phyloP scores from a whole-genome alignment of 129 eudicot genomes.

The Saposhnikovia divaricata region DNA sequence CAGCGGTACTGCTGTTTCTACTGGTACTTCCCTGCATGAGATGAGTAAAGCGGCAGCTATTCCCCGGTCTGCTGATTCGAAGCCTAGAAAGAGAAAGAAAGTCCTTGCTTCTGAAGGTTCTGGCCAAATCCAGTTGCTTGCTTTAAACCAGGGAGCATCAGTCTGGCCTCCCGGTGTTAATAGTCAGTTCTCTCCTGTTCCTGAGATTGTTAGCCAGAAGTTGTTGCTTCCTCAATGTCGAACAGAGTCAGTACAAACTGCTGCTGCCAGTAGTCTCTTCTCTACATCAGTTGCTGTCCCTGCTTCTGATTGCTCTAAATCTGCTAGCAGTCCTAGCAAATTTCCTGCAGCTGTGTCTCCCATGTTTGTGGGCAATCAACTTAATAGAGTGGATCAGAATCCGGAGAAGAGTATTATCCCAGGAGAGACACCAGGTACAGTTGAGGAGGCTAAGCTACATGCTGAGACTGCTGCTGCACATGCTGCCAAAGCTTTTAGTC shows the following conservation, averaged over 20 bases:
- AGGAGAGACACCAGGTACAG: slow-evolving; percentile 43
- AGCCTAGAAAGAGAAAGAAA: slow-evolving; percentile 80
- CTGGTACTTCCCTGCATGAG: slow-evolving; percentile 28
- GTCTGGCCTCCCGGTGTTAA: slow-evolving; percentile 13
- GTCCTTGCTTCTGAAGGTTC: slow-evolving; percentile 29
- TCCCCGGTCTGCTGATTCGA: slow-evolving; percentile 44
- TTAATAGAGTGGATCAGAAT: slow-evolving; percentile 22
- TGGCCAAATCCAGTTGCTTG: slow-evolving; percentile 22
- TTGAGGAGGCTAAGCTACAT: slow-evolving; percentile 72
- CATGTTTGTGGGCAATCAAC: slow-evolving; percentile 19
- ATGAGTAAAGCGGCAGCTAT: slow-evolving; percentile 25
- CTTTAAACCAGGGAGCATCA: slow-evolving; percentile 20
- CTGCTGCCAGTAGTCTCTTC: slow-evolving; percentile 26
- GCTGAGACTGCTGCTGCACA: slow-evolving; percentile 73
- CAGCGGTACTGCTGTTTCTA: slow-evolving; percentile 23
- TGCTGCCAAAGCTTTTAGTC: slow-evolving; percentile 63
- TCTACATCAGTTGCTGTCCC: slow-evolving; percentile 39
- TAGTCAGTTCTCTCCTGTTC: slow-evolving; percentile 15
- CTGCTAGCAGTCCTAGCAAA: slow-evolving; percentile 26
- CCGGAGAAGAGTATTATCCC: slow-evolving; percentile 23
- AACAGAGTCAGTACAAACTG: slow-evolving; percentile 23
- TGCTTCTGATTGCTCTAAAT: slow-evolving; percentile 26
- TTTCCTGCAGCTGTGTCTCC: slow-evolving; percentile 21
- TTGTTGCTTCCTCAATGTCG: slow-evolving; percentile 30
- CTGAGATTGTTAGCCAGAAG: slow-evolving; percentile 24